phyloP scores from a whole-genome alignment of 495 filamentous ascomycete species.

The Alectoria sarmentosa region DNA sequence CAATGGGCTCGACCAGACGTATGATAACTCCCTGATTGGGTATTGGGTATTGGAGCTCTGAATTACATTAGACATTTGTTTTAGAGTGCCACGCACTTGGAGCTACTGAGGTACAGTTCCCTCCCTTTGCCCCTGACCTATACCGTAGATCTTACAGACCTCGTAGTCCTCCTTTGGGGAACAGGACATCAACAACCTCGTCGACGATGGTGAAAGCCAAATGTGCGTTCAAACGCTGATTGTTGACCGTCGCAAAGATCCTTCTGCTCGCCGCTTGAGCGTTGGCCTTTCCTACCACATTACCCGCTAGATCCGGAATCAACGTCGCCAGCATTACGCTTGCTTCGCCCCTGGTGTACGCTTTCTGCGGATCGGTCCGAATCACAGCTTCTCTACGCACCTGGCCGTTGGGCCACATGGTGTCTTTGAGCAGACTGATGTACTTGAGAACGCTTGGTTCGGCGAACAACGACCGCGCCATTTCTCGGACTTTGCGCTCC shows the following conservation, averaged over 20 bases:
- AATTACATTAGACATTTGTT: not conserved
- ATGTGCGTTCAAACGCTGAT: conserved; percentile 60
- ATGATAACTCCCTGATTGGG: no score
- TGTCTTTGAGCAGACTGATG: conserved; percentile 58
- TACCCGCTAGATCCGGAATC: conserved; percentile 72
- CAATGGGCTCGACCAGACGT: no score
- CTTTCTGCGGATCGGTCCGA: conserved; percentile 58
- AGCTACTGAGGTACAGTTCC: not conserved
- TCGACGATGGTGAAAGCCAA: conserved; percentile 72
- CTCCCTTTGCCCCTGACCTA: not conserved
- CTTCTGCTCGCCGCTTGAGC: conserved; percentile 75
- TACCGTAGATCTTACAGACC: not conserved
- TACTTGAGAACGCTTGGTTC: conserved; percentile 77
- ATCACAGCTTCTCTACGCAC: conserved; percentile 42
- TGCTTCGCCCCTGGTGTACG: conserved; percentile 62
- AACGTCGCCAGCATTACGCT: conserved; percentile 74
- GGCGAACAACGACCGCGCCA: conserved; percentile 56
- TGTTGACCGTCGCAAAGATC: conserved; percentile 78
- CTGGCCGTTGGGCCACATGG: conserved; percentile 66
- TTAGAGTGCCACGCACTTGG: not conserved
- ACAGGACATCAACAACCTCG: conserved; percentile 67
- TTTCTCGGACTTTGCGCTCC: conserved; percentile 87
- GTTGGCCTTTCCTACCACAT: conserved; percentile 77
- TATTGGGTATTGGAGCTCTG: no score
- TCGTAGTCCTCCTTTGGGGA: conserved; percentile 34